Percentiles rank a stretch among this genome's conserved stretches.
phyloP scores from a whole-genome alignment of 2,329 filamentous ascomycete genomes.

The Diplodia sapinea region DNA sequence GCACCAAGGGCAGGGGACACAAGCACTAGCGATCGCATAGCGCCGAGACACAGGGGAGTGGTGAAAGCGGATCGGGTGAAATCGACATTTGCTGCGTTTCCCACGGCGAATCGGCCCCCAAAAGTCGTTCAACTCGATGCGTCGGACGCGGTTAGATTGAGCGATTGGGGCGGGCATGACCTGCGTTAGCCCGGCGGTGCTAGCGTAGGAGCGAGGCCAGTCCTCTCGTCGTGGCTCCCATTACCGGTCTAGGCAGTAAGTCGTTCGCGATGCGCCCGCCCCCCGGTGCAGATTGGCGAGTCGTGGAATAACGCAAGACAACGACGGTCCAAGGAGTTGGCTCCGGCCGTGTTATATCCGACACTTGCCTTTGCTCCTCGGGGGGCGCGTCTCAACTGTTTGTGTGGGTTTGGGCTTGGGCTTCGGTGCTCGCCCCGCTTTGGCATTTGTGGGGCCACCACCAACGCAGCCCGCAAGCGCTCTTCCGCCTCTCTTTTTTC shows the following conservation, averaged over 20 bases:
- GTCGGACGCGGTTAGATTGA: neutral
- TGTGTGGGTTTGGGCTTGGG: neutral
- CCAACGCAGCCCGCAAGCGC: neutral
- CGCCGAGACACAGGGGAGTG: neutral
- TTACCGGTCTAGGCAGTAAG: neutral
- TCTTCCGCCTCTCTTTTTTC: neutral
- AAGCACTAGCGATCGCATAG: neutral
- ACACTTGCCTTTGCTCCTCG: neutral
- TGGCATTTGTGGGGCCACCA: neutral
- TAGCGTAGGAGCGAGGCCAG: too few species aligned
- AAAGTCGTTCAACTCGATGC: neutral
- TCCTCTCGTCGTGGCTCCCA: too few species aligned
- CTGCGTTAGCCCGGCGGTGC: slow-evolving; percentile 1
- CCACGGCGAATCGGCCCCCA: neutral
- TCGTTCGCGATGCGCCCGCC: neutral
- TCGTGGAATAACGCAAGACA: neutral
- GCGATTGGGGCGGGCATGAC: slow-evolving; percentile 3
- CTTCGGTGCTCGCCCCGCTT: neutral
- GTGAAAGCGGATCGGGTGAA: neutral
- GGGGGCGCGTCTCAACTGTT: neutral
- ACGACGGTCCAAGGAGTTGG: slow-evolving; percentile 3
- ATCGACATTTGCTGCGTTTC: too few species aligned
- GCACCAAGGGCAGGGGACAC: too few species aligned
- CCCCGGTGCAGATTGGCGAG: slow-evolving; percentile 3
- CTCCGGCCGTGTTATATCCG: slow-evolving; percentile 21